Base-by-base conservation (phyloP, 768 basidiomycete species). In the Tulasnella sp. region DNA sequence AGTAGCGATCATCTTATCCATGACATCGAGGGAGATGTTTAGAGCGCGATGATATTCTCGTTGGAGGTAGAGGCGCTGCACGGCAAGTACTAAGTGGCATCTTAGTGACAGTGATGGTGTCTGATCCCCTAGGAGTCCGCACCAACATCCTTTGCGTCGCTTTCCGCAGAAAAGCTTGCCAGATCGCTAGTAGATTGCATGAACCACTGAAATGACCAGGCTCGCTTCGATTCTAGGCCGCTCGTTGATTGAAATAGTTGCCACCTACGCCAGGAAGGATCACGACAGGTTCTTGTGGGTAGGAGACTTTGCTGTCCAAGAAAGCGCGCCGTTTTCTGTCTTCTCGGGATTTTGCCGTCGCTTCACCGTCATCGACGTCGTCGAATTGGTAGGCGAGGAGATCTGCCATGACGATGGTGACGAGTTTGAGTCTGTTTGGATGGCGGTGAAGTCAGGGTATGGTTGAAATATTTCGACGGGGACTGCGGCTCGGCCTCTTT, bases 241-340 rank as follows among this genome's bases (percentile, higher is more conserved):
- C 44, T 39, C 31, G 27, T 48, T 18, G 52, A 36, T 36, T 21
- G 16, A 8, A 38, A 38, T 16, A 8, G 3, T 44, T 34, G 31
- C 24, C 72, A 39, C 76, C 58, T 77, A 76, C 80, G n/a, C 75
- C 79, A 56, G 74, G 75, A 42, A 42, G 40, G n/a, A 74, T 77
- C 40, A 77, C 19, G 9, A 81, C 81, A 21, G 71, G 79, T 40
- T 81, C 81, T 36, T 62, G 52, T 31, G 76, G 71, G 72, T 81
- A 81, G 1, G 73, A 75, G 40, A 38, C n/a, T 56, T 80, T 81
- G 79, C 79, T 80, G 21, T 80, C 74, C 71, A 80, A 19, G 56
- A 81, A 81, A 21, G 81, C 81, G 19, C 76, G 34, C 21, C 72
- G 75, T 34, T 80, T 81, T 12, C 81, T 52, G 18, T 76, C 71